Base-by-base conservation (phyloP, 352 stramenopile species). In the Phytophthora ohioensis region DNA sequence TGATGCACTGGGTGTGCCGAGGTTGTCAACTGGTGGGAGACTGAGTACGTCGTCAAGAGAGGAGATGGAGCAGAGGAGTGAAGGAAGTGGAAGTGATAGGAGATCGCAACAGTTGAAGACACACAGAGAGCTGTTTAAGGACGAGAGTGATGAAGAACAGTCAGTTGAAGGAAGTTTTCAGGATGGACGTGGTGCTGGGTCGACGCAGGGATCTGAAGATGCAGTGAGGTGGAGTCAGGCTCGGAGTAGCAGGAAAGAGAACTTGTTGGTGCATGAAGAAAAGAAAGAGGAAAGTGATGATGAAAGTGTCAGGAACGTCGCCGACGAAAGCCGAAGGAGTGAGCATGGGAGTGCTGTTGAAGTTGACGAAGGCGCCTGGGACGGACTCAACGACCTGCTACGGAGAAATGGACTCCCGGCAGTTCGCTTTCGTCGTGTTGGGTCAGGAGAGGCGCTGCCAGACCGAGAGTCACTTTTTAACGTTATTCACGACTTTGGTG, bases 401-500 rank as follows among this genome's bases (percentile, higher is more conserved):
- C 70, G 84, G 15, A 89, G 79, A 67, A 87, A 91, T 45, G 79
- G 73, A 0, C 78, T 93, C 12, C 76, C 82, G 11, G 69, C 59
- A 17, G 59, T 93, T 39, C 65, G 64, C 6, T 80, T 92, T 39
- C 57, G 76, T 42, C 71, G 70, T 17, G 60, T 34, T 31, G 51
- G 43, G 34, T 56, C 64, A 39, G 36, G 35, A 2, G 36, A 78
- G 27, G 34, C 71, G 10, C 39, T 84, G 0, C 87, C 87, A 15
- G 78, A 86, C 3, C 68, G 73, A 10, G 64, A 73, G 4, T 92
- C 87, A 5, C 63, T 93, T 0, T 82, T 89, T 31, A 79, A 67
- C 42, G 61, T 91, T 12, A 79, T 94, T 8, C 84, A 94, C 13
- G 85, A 92, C 15, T 78, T 92, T 52, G 62, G 80, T 0, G 64